phyloP scores from a whole-genome alignment of 1,284 basidiomycete genomes.

The Cutaneotrichosporon sp. region DNA sequence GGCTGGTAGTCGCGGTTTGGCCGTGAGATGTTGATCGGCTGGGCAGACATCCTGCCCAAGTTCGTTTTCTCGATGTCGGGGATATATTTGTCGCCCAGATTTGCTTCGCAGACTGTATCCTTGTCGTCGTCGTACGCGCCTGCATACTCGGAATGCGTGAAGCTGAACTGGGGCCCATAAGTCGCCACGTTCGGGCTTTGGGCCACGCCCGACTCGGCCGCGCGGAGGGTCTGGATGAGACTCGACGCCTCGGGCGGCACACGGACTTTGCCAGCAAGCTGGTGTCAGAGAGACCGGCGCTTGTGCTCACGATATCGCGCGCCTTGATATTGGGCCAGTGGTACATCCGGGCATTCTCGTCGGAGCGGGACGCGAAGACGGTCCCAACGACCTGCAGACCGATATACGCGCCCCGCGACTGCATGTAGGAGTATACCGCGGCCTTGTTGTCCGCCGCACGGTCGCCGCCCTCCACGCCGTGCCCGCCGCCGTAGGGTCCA shows the following conservation, averaged over 20 bases:
- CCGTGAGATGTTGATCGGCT: too few species aligned
- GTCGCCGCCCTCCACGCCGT: conserved; percentile 4
- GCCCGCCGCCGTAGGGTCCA: conserved; percentile 4
- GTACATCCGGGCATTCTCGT: conserved; percentile 7
- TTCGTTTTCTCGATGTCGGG: too few species aligned
- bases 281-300: background rate
- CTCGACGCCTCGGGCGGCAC: background rate
- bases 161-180: background rate
- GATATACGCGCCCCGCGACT: conserved; percentile 3
- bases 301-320: conserved; percentile 1
- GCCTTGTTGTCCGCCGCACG: background rate
- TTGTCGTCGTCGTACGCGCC: background rate
- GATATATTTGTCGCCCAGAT: too few species aligned
- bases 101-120: too few species aligned
- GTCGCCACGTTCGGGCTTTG: background rate
- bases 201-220: conserved; percentile 2
- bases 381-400: conserved; percentile 6
- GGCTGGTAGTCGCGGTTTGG: too few species aligned
- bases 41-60: too few species aligned
- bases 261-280: conserved; percentile 1
- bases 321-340: conserved; percentile 7
- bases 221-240: background rate
- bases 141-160: background rate
- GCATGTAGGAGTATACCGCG: conserved; percentile 6
- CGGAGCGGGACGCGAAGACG: conserved; percentile 1